Conservation (phyloP, 2,329 filamentous ascomycete genomes). For the Colletotrichum gigasporum region DNA sequence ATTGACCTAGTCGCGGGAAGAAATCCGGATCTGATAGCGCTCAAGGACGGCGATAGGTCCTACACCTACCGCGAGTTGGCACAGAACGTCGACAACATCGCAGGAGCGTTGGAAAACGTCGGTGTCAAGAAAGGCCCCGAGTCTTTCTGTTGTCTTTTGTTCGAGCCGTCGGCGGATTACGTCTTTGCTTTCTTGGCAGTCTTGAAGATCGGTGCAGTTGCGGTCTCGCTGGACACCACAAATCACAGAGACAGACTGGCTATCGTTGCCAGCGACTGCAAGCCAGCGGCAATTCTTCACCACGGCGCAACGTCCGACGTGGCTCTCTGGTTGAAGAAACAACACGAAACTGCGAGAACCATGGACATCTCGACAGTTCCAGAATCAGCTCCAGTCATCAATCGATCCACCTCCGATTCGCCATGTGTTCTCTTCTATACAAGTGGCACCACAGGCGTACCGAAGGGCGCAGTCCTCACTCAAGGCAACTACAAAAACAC, state of each 20-base stretch:
- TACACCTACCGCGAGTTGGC: neutral
- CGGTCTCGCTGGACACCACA: conserved; percentile 45
- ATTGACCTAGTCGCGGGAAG: neutral
- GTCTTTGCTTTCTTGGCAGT: conserved; percentile 51
- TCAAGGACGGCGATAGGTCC: neutral
- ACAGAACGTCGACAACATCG: neutral
- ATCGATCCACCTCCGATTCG: neutral
- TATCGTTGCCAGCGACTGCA: neutral
- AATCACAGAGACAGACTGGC: conserved; percentile 1
- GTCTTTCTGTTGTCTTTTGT: neutral
- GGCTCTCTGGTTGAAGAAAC: neutral
- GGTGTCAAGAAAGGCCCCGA: conserved; percentile 48
- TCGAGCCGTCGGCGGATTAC: conserved; percentile 39
- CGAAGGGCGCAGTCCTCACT: conserved; percentile 51
- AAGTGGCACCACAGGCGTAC: conserved; percentile 43
- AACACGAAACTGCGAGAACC: rapidly evolving
- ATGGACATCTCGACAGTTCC: neutral
- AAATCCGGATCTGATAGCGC: neutral
- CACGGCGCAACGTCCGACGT: neutral
- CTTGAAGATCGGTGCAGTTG: conserved; percentile 46
- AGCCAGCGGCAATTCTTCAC: neutral
- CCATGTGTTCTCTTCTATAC: conserved; percentile 45
- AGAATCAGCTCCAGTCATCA: conserved; percentile 37
- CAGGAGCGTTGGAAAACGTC: conserved; percentile 37
- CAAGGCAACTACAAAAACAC: conserved; percentile 42